Percentiles rank a stretch among this genome's conserved stretches.
phyloP scores from a whole-genome alignment of 371 early-diverging fungal species.

The Actinomucor elegans region DNA sequence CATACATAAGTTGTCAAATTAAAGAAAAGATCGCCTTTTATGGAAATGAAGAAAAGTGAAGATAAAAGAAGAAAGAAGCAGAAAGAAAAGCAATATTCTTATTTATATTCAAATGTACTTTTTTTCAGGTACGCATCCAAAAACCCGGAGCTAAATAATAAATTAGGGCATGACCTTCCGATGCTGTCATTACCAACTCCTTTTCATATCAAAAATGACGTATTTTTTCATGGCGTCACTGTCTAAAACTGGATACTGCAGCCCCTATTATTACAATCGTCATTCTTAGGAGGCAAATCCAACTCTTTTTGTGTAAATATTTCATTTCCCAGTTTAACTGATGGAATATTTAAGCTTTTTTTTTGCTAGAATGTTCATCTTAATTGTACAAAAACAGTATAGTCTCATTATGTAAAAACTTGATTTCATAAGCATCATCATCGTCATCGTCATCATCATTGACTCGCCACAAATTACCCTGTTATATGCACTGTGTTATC shows the following conservation, averaged over 20 bases:
- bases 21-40: neutral
- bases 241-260: neutral
- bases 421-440: no score
- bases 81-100: neutral
- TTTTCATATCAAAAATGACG: neutral
- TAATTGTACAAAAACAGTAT: no score
- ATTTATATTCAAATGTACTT: neutral
- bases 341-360: neutral
- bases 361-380: neutral
- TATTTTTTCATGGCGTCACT: neutral
- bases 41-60: neutral
- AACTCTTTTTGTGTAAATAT: no score
- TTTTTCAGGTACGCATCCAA: constrained; percentile 6
- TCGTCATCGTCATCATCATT: constrained; percentile 1
- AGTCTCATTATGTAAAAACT: no score
- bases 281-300: no score
- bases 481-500: neutral
- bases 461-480: neutral
- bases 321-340: no score
- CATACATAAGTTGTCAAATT: neutral
- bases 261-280: neutral
- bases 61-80: neutral
- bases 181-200: constrained; percentile 13
- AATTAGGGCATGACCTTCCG: neutral
- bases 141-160: constrained; percentile 4